Evolutionary conservation across 2,329 filamentous ascomycete genomes (phyloP), one percentile per base, ranked within the genome.

Genomic region (Zymoseptoria passerinii): DNA sequence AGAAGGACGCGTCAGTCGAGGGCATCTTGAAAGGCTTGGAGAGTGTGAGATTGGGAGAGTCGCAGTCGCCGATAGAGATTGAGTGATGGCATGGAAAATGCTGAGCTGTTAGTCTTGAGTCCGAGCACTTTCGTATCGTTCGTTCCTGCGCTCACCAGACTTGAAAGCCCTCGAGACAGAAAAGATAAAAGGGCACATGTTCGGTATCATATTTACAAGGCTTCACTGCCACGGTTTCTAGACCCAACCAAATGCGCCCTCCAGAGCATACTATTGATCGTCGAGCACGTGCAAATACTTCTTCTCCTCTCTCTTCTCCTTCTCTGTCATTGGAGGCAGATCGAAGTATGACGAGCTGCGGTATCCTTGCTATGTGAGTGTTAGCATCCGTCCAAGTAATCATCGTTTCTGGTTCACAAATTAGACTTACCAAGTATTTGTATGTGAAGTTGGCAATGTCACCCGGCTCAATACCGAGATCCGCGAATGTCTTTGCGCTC

Each of bases 251-350:
- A 4, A 16, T 44, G 35, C 35, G 13, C 13, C 35, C 35, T 16
- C n/a, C 10, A 6, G 13, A 44, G 10, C 35, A n/a, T 13, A 44
- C 35, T 86, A 94, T 81, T 91, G 84, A 74, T 94, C 87, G 73
- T 95, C 90, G 72, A 90, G 79, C 61, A 99, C 92, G 75, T 99
- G 94, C 74, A 97, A 79, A 75, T 95, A 99, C 81, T 96, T 94
- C 83, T 87, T 94, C 77, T 97, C 92, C 75, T 97, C 92, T 69
- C 83, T 82, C 82, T 86, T 94, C 81, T 99, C 94, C 75, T 88
- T 89, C 78, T 96, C 92, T 35, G 92, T 96, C 70, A 92, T 87
- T 53, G 94, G 92, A 54, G 94, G 94, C 66, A 97, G 81, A 73
- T 99, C 92, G 76, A 95, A 96, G 83, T 87, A 94, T 69, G 86